These are phyloP conservation scores for Phylloboletellus chloephorus DNA, from an alignment of 1,284 basidiomycete species.

Conservation along the genomic window DNA sequence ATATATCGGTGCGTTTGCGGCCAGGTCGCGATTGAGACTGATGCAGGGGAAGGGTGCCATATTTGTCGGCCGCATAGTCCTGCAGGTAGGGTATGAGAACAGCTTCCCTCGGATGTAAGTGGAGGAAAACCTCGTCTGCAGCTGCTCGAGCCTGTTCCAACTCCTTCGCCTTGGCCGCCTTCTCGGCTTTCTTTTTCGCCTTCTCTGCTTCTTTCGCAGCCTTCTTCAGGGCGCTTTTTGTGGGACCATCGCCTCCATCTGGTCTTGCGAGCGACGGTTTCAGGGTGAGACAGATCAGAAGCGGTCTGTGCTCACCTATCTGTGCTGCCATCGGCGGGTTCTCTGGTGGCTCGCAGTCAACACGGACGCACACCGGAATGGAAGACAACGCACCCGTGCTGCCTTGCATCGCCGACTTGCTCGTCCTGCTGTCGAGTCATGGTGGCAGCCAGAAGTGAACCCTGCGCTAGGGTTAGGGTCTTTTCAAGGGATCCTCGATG, in stretches of 20 bases:
- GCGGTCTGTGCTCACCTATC: conserved; percentile 12
- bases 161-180: conserved; percentile 62
- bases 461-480: conserved; percentile 18
- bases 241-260: conserved; percentile 47
- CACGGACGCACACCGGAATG: neutral
- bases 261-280: conserved; percentile 16
- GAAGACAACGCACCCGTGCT: conserved; percentile 11
- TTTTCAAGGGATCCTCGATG: neutral
- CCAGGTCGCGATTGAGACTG: conserved; percentile 76
- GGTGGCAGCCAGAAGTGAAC: conserved; percentile 2
- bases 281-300: conserved; percentile 4
- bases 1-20: conserved; percentile 55
- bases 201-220: conserved; percentile 91
- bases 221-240: conserved; percentile 93
- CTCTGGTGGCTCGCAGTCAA: conserved; percentile 12
- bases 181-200: conserved; percentile 83
- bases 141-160: conserved; percentile 73
- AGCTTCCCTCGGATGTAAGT: conserved; percentile 5
- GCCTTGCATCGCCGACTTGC: neutral
- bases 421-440: conserved; percentile 16
- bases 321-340: conserved; percentile 7
- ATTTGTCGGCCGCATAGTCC: conserved; percentile 85
- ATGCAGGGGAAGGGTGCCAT: conserved; percentile 88
- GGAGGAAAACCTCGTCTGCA: conserved; percentile 55
- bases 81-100: conserved; percentile 28